Conservation (phyloP, 495 filamentous ascomycete genomes). For the Tuber brumale region DNA sequence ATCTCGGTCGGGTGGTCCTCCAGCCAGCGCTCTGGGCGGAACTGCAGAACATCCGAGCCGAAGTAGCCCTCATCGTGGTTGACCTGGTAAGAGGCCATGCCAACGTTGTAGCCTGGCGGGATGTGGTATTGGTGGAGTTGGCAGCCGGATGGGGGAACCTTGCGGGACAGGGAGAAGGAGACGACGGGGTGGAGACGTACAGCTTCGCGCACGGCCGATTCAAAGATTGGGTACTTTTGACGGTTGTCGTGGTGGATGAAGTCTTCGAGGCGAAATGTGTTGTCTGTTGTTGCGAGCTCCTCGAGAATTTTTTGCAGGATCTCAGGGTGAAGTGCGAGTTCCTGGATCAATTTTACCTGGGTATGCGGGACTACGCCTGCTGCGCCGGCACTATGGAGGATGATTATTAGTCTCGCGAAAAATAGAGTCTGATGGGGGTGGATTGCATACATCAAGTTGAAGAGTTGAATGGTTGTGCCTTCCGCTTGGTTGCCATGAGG, state of each 20-base stretch:
- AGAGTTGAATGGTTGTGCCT: constrained; percentile 34
- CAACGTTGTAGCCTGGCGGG: constrained; percentile 39
- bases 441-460: constrained; percentile 31
- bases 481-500: constrained; percentile 26
- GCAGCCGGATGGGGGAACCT: constrained; percentile 36
- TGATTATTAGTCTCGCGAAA: constrained; percentile 6
- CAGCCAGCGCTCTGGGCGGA: constrained; percentile 41
- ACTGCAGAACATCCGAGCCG: constrained; percentile 40
- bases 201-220: constrained; percentile 36
- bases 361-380: constrained; percentile 25
- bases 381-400: constrained; percentile 26
- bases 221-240: constrained; percentile 32
- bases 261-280: constrained; percentile 20
- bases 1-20: constrained; percentile 39
- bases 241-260: constrained; percentile 18
- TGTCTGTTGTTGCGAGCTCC: constrained; percentile 21
- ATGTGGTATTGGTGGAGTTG: constrained; percentile 39
- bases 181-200: constrained; percentile 30
- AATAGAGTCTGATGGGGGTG: neutral
- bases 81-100: constrained; percentile 34
- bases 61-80: constrained; percentile 40
- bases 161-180: constrained; percentile 32
- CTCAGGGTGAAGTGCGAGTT: constrained; percentile 21
- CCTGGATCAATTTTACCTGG: constrained; percentile 13
- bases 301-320: constrained; percentile 29